Evolutionary conservation across 495 filamentous ascomycete species (phyloP).

Genomic region (Terfezia claveryi): DNA sequence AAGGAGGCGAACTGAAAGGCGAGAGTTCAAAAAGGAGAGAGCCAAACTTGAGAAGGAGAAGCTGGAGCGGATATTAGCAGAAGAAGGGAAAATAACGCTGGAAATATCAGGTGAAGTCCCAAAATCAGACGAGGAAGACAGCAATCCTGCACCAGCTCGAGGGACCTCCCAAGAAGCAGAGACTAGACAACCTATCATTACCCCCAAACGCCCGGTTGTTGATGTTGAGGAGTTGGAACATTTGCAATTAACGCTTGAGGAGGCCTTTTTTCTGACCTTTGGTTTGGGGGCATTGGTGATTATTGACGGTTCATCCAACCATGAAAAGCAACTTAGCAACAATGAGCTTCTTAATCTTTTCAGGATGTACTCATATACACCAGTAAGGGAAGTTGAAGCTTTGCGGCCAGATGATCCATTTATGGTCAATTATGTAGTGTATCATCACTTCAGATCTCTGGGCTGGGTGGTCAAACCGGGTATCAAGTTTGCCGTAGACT

Average conservation of each 20-base stretch:
- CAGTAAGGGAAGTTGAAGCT: constrained; percentile 21
- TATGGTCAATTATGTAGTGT: constrained; percentile 63
- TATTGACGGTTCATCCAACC: constrained; percentile 30
- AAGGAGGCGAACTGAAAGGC: constrained; percentile 53
- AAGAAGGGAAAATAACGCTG: constrained; percentile 22
- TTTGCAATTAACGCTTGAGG: constrained; percentile 70
- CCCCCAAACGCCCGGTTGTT: constrained; percentile 2
- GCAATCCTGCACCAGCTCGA: neutral
- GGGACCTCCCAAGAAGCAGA: neutral
- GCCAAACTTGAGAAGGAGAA: constrained; percentile 64
- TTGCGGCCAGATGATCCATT: constrained; percentile 58
- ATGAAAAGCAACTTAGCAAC: constrained; percentile 23
- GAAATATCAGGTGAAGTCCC: constrained; percentile 25
- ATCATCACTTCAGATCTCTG: constrained; percentile 89
- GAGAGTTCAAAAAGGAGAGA: constrained; percentile 66
- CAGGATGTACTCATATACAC: constrained; percentile 46
- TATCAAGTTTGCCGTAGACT: constrained; percentile 88
- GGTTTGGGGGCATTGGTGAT: constrained; percentile 57
- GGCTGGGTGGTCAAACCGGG: constrained; percentile 92
- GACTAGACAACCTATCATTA: constrained; percentile 1
- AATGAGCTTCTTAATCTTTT: constrained; percentile 40
- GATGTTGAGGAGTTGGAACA: constrained; percentile 60
- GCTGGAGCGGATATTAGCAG: constrained; percentile 45
- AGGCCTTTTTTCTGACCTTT: constrained; percentile 80
- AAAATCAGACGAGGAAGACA: constrained; percentile 9